A percentile compares a stretch with the other conserved stretches of the same genome.
Evolutionary conservation across 345 rosid species (phyloP).

Genomic region (Camelina neglecta): DNA sequence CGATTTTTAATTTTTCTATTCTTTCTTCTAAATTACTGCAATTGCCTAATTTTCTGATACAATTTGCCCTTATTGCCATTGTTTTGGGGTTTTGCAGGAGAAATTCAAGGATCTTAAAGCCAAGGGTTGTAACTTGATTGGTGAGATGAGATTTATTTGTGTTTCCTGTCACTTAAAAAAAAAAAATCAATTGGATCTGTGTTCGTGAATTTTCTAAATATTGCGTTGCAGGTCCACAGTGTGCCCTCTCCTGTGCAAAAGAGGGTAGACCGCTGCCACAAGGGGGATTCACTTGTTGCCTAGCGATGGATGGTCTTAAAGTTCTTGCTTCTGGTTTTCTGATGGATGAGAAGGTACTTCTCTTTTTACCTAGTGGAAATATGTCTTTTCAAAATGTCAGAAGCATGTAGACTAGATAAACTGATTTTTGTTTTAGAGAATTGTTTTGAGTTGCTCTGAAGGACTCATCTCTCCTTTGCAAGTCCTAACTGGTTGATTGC

Average conservation of each 20-base stretch:
- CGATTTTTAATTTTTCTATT: neutral
- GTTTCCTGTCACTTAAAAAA: neutral
- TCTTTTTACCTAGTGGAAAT: neutral
- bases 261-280: slow-evolving; percentile 77
- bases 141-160: slow-evolving; percentile 44
- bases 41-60: neutral
- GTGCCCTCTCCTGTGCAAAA: slow-evolving; percentile 88
- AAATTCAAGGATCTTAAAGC: slow-evolving; percentile 83
- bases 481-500: slow-evolving; percentile 32
- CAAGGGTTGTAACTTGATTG: slow-evolving; percentile 81
- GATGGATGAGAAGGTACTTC: slow-evolving; percentile 76
- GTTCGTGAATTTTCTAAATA: neutral
- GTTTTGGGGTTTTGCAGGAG: slow-evolving; percentile 58
- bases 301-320: slow-evolving; percentile 92
- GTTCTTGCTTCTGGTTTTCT: slow-evolving; percentile 91
- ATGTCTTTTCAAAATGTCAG: neutral
- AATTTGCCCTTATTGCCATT: slow-evolving; percentile 24
- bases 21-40: neutral
- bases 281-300: slow-evolving; percentile 83
- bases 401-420: slow-evolving; percentile 18
- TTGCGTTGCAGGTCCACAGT: slow-evolving; percentile 75
- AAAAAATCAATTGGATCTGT: slow-evolving; percentile 8
- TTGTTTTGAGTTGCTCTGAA: neutral
- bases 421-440: neutral
- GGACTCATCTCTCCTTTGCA: slow-evolving; percentile 8